Conservation (phyloP, 2,329 filamentous ascomycete genomes). For the Colletotrichum viniferum region DNA sequence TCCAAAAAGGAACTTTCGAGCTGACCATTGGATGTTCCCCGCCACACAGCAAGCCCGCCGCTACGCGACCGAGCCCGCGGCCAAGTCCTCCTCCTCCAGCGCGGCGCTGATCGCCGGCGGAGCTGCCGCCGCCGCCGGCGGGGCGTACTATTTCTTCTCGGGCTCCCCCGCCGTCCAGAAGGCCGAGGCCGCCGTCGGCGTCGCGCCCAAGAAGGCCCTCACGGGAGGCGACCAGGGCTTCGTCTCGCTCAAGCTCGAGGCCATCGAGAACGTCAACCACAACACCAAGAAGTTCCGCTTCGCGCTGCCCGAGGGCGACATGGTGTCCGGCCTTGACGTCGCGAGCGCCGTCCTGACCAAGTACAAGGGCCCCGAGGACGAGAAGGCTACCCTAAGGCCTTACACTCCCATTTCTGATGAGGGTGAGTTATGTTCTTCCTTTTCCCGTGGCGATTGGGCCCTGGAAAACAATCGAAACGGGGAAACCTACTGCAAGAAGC, state of each 20-base stretch:
- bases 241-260: conserved; percentile 78
- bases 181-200: conserved; percentile 54
- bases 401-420: conserved; percentile 94
- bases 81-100: conserved; percentile 58
- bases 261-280: conserved; percentile 82
- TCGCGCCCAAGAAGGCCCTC: conserved; percentile 58
- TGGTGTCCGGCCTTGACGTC: conserved; percentile 80
- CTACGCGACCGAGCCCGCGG: conserved; percentile 70
- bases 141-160: conserved; percentile 60
- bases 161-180: conserved; percentile 53
- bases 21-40: conserved; percentile 34
- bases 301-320: conserved; percentile 80
- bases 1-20: neutral
- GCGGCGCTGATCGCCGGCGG: conserved; percentile 64
- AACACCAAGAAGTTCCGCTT: conserved; percentile 96
- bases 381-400: conserved; percentile 87
- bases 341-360: conserved; percentile 92
- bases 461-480: neutral
- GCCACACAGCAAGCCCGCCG: conserved; percentile 47
- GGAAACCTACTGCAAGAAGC: neutral
- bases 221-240: conserved; percentile 91
- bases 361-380: conserved; percentile 80
- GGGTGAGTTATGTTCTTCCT: conserved; percentile 49
- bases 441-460: neutral
- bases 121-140: conserved; percentile 62